Evolutionary conservation across 169 alveolate genomes (phyloP), one percentile per base, ranked within the genome.

Genomic region (Plasmodium ovale): DNA sequence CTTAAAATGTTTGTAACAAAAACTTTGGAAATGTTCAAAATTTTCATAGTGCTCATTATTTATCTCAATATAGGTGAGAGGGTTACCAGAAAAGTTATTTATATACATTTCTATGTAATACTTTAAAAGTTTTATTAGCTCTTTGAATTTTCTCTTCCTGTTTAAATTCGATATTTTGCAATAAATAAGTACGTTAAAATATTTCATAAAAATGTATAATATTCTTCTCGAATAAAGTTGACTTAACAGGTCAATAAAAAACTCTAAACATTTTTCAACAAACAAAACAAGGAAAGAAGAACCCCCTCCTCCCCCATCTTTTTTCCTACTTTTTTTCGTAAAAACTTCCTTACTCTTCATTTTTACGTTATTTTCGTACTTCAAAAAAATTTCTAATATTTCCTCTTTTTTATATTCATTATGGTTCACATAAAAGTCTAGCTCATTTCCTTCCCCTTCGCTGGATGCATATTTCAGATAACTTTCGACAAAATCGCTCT

Each of bases 101-200:
- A 82, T 82, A 82, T 82, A 82, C 84, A 82, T 82, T 82, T 82
- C 90, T 4, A 82, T 39, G 42, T 64, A 82, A 65, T 82, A 82
- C 35, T 49, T 82, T 9, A 82, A 23, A 25, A 82, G 49, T 33
- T 53, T 82, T 35, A 82, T 64, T 69, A 82, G 58, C 37, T 82
- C 82, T 65, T 82, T 82, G 23, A 82, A 82, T 16, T 82, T 51
- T 21, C 82, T 82, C 2, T 65, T 82, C 58, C n/a, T 82, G 23
- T 64, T 82, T 27, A 82, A 69, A 51, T 56, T 65, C 16, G 90
- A 82, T 47, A 82, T 82, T 51, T 82, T 82, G 42, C 90, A 82
- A 82, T 82, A 82, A 65, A 82, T 82, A 33, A 49, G 31, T 56
- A 82, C 82, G 53, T 82, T 82, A 65, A 82, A 82, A 82, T 82